phyloP scores from a whole-genome alignment of 2,329 filamentous ascomycete genomes.

The Trichoderma koningiopsis region DNA sequence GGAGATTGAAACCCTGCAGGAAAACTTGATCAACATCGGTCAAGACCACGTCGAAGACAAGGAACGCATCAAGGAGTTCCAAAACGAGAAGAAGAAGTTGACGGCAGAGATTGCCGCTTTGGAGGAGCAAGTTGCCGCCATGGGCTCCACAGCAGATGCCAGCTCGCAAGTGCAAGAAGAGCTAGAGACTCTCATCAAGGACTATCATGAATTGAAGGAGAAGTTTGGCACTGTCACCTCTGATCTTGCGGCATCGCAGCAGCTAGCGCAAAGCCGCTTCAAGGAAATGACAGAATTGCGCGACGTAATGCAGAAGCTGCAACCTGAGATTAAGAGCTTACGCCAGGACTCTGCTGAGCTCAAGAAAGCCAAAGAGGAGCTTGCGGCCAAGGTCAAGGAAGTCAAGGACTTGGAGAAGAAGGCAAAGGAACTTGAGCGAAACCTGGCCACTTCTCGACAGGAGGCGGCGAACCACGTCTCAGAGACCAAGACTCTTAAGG shows the following conservation, averaged over 20 bases:
- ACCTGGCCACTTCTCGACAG: slow-evolving; percentile 70
- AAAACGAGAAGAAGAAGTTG: slow-evolving; percentile 67
- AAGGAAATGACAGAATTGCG: slow-evolving; percentile 82
- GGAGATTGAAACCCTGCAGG: slow-evolving; percentile 81
- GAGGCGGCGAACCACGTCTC: slow-evolving; percentile 72
- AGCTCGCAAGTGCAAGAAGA: slow-evolving; percentile 62
- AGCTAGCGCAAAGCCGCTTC: slow-evolving; percentile 83
- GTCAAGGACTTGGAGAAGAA: slow-evolving; percentile 76
- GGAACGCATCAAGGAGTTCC: slow-evolving; percentile 71
- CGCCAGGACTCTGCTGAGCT: slow-evolving; percentile 75
- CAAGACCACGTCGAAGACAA: slow-evolving; percentile 84
- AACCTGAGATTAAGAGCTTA: slow-evolving; percentile 80
- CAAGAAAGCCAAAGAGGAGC: slow-evolving; percentile 73
- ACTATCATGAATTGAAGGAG: slow-evolving; percentile 68
- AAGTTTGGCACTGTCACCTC: slow-evolving; percentile 73
- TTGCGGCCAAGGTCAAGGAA: slow-evolving; percentile 60
- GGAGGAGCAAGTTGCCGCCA: slow-evolving; percentile 66
- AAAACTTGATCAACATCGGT: slow-evolving; percentile 77
- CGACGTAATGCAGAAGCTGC: slow-evolving; percentile 78
- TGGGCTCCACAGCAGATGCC: slow-evolving; percentile 42
- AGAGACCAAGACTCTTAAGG: slow-evolving; percentile 76
- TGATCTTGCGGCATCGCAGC: slow-evolving; percentile 82
- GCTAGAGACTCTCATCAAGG: slow-evolving; percentile 55
- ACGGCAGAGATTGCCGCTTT: slow-evolving; percentile 64
- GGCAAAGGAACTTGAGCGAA: slow-evolving; percentile 78